These are phyloP conservation scores for Epichloe hybrida DNA, from an alignment of 2,329 filamentous ascomycete genomes.

Conservation along the genomic window DNA sequence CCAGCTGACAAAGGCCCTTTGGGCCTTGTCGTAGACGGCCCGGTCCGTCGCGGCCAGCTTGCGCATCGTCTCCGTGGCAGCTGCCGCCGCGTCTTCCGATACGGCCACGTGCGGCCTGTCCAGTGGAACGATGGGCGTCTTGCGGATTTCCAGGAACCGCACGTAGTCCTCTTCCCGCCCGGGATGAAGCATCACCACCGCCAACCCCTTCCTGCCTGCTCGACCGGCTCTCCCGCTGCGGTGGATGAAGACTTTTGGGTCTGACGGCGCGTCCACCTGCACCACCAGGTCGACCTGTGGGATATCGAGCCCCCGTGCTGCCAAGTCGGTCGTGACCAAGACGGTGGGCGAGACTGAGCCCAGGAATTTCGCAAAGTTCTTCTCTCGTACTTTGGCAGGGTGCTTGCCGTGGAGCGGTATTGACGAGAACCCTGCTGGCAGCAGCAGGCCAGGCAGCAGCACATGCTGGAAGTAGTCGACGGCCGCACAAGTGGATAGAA, in stretches of 20 bases:
- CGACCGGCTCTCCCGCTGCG: slow-evolving; percentile 80
- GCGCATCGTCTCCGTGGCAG: slow-evolving; percentile 47
- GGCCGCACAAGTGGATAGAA: slow-evolving; percentile 83
- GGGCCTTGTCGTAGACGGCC: slow-evolving; percentile 69
- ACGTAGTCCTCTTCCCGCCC: slow-evolving; percentile 85
- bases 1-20: slow-evolving; percentile 88
- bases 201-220: slow-evolving; percentile 74
- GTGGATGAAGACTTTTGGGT: slow-evolving; percentile 92
- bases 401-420: slow-evolving; percentile 88
- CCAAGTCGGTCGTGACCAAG: slow-evolving; percentile 84
- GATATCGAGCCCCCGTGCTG: slow-evolving; percentile 81
- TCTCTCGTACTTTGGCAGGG: slow-evolving; percentile 71
- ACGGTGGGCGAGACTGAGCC: slow-evolving; percentile 63
- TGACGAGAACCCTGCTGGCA: slow-evolving; percentile 55
- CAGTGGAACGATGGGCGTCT: slow-evolving; percentile 65
- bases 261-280: slow-evolving; percentile 69
- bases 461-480: slow-evolving; percentile 83
- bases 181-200: slow-evolving; percentile 72
- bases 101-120: slow-evolving; percentile 40
- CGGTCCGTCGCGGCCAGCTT: slow-evolving; percentile 37
- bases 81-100: slow-evolving; percentile 46
- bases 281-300: slow-evolving; percentile 84
- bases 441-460: slow-evolving; percentile 56
- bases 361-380: slow-evolving; percentile 73
- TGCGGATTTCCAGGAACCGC: slow-evolving; percentile 70